Evolutionary conservation across 345 rosid genomes (phyloP).

Genomic region (Boechera retrofracta): DNA sequence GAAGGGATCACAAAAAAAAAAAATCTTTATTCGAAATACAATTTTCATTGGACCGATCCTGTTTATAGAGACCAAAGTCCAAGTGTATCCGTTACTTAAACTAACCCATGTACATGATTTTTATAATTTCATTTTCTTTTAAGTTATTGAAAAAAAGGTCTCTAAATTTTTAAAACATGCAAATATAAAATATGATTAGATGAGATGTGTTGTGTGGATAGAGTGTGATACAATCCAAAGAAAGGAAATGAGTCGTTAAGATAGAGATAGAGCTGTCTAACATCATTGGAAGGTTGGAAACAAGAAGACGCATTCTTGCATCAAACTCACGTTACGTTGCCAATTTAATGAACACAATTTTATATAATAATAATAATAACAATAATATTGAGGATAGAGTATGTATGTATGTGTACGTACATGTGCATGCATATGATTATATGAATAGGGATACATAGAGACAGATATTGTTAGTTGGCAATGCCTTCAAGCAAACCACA

Average conservation of each 20-base stretch:
- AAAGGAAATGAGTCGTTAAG: slow-evolving; percentile 36
- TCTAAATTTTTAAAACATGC: not conserved
- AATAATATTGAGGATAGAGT: not conserved
- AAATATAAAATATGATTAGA: slow-evolving; percentile 15
- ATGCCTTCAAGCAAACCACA: slow-evolving; percentile 50
- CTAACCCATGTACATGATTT: not conserved
- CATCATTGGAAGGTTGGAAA: slow-evolving; percentile 43
- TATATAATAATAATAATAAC: not conserved
- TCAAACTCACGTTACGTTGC: slow-evolving; percentile 46
- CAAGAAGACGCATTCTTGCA: slow-evolving; percentile 48
- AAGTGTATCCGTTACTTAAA: not conserved
- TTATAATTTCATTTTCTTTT: not conserved
- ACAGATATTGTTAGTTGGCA: slow-evolving; percentile 51
- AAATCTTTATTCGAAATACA: not conserved
- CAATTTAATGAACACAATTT: slow-evolving; percentile 33
- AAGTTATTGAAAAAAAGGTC: not conserved
- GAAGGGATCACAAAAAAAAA: not conserved
- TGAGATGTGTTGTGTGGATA: slow-evolving; percentile 42
- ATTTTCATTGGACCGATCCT: not conserved
- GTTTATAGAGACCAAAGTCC: not conserved
- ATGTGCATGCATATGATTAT: slow-evolving; percentile 24
- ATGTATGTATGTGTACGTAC: not conserved
- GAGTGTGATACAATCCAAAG: slow-evolving; percentile 36
- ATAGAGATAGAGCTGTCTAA: slow-evolving; percentile 41
- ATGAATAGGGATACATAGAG: slow-evolving; percentile 27